These are phyloP conservation scores for Neofusicoccum sp. DNA, from an alignment of 2,329 filamentous ascomycete species.

Conservation along the genomic window DNA sequence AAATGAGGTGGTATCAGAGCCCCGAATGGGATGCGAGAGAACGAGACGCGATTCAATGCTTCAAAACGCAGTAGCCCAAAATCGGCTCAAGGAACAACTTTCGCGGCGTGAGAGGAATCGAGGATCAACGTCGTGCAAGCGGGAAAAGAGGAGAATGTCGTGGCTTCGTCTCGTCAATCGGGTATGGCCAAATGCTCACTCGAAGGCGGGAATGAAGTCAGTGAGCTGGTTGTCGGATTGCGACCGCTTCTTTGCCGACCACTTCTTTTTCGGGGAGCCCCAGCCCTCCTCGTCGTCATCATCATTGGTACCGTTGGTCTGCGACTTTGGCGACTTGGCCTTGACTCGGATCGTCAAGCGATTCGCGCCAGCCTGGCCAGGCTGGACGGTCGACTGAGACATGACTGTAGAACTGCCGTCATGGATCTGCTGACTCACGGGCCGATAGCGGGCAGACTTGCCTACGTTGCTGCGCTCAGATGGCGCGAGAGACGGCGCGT, in stretches of 20 bases:
- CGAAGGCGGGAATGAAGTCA: constrained; percentile 14
- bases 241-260: constrained; percentile 9
- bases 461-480: constrained; percentile 95
- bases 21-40: constrained; percentile 3
- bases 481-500: constrained; percentile 88
- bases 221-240: constrained; percentile 13
- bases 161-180: constrained; percentile 15
- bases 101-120: background rate
- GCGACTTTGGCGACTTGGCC: constrained; percentile 8
- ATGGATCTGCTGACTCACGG: constrained; percentile 59
- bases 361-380: background rate
- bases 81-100: constrained; percentile 10
- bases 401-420: constrained; percentile 19
- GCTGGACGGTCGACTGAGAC: constrained; percentile 15
- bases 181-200: constrained; percentile 9
- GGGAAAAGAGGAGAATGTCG: constrained; percentile 12
- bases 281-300: constrained; percentile 17
- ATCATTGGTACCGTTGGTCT: background rate
- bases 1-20: constrained; percentile 14
- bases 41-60: constrained; percentile 13
- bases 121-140: background rate
- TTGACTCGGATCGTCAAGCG: constrained; percentile 15
- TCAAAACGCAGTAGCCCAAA: constrained; percentile 11
- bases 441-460: constrained; percentile 83
- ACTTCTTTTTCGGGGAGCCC: constrained; percentile 17